Evolutionary conservation across 2,329 filamentous ascomycete genomes (phyloP).

Genomic region (Colletotrichum tropicicola): DNA sequence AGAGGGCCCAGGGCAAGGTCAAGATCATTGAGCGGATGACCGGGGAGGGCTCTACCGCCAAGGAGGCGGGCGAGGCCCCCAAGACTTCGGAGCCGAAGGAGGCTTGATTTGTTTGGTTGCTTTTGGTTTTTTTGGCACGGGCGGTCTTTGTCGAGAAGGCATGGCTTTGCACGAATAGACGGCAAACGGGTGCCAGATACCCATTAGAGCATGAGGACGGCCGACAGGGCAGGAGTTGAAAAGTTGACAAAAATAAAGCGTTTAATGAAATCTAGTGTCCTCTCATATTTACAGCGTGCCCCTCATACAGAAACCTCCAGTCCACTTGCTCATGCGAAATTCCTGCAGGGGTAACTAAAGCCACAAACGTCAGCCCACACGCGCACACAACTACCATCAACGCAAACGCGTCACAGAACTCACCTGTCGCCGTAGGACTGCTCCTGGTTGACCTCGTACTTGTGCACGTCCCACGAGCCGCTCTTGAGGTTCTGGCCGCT

Average conservation of each 20-base stretch:
- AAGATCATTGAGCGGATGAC: slow-evolving; percentile 84
- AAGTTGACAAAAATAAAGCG: background rate
- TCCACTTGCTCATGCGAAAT: slow-evolving; percentile 58
- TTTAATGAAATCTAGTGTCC: slow-evolving; percentile 38
- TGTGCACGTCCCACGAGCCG: slow-evolving; percentile 71
- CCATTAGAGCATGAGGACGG: background rate
- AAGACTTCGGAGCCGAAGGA: slow-evolving; percentile 7
- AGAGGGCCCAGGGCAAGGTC: slow-evolving; percentile 82
- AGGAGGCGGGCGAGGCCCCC: background rate
- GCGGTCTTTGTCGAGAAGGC: background rate
- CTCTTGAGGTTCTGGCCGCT: slow-evolving; percentile 68
- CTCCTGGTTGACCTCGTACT: slow-evolving; percentile 71
- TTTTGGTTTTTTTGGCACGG: background rate
- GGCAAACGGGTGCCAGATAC: background rate
- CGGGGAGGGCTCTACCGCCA: slow-evolving; percentile 42
- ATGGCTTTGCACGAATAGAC: background rate
- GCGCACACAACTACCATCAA: background rate
- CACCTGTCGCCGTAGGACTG: slow-evolving; percentile 77
- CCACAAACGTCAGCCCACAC: slow-evolving; percentile 38
- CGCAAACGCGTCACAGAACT: slow-evolving; percentile 45
- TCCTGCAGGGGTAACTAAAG: slow-evolving; percentile 70
- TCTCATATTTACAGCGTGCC: slow-evolving; percentile 39
- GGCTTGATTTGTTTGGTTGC: background rate
- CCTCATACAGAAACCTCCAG: slow-evolving; percentile 35
- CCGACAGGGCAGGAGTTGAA: background rate